Conservation (phyloP, 495 filamentous ascomycete genomes). For the Penicillium egyptiacum region DNA sequence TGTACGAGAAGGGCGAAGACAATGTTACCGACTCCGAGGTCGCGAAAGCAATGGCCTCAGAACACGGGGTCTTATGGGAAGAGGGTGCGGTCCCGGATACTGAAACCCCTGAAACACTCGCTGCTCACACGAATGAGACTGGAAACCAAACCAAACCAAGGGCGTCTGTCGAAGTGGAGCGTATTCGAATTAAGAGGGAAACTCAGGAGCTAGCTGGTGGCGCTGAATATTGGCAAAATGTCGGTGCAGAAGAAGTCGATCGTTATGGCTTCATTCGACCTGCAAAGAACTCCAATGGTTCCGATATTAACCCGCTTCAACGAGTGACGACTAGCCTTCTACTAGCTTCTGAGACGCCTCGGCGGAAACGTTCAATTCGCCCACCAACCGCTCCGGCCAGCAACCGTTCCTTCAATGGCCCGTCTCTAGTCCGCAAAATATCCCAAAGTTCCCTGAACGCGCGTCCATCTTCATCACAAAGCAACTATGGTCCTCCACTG, state of each 20-base stretch:
- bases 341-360: slow-evolving; percentile 62
- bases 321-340: slow-evolving; percentile 66
- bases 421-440: slow-evolving; percentile 51
- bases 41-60: slow-evolving; percentile 46
- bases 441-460: slow-evolving; percentile 30
- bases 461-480: slow-evolving; percentile 49
- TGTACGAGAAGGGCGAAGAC: slow-evolving; percentile 78
- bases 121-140: slow-evolving; percentile 17
- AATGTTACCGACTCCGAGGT: slow-evolving; percentile 52
- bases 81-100: slow-evolving; percentile 51
- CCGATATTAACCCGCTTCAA: slow-evolving; percentile 56
- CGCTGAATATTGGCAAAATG: slow-evolving; percentile 92
- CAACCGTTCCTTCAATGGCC: slow-evolving; percentile 52
- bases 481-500: slow-evolving; percentile 41
- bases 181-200: slow-evolving; percentile 45
- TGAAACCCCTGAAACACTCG: slow-evolving; percentile 40
- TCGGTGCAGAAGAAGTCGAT: slow-evolving; percentile 85
- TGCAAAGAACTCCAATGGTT: slow-evolving; percentile 39
- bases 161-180: slow-evolving; percentile 29
- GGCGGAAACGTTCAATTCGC: slow-evolving; percentile 55
- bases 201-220: slow-evolving; percentile 72
- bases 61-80: slow-evolving; percentile 59
- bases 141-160: slow-evolving; percentile 22
- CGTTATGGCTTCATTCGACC: slow-evolving; percentile 88
- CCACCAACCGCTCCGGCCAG: slow-evolving; percentile 44